Conservation (phyloP, 176 grass and related monocot genomes). For the Zea mays region DNA sequence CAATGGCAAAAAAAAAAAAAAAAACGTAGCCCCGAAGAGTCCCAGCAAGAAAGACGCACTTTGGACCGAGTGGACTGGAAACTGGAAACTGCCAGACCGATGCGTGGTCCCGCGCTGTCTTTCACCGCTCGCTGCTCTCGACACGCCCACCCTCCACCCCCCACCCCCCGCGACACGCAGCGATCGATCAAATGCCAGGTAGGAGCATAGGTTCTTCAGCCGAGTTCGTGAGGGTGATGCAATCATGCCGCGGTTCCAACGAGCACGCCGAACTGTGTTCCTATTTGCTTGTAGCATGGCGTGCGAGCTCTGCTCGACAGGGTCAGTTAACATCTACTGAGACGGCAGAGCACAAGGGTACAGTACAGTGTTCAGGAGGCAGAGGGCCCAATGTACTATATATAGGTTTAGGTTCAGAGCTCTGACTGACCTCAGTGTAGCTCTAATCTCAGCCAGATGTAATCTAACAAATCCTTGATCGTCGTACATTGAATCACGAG, state of each 20-base stretch:
- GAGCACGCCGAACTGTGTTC: background rate
- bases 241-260: background rate
- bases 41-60: background rate
- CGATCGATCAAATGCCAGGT: slow-evolving; percentile 18
- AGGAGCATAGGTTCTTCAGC: background rate
- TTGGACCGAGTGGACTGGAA: background rate
- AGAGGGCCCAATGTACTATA: background rate
- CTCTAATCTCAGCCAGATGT: background rate
- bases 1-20: background rate
- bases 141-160: background rate
- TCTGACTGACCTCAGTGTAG: background rate
- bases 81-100: background rate
- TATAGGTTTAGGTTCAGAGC: background rate
- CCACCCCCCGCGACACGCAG: background rate
- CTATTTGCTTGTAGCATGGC: background rate
- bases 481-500: background rate
- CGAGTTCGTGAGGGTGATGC: background rate
- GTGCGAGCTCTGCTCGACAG: background rate
- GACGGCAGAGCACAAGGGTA: too few species aligned
- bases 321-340: background rate
- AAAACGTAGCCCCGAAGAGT: background rate
- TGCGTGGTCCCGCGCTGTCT: background rate
- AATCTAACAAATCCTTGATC: slow-evolving; percentile 11
- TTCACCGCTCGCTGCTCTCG: background rate
- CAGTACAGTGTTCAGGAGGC: background rate